These are phyloP conservation scores for Arthroderma sp. DNA, from an alignment of 2,329 filamentous ascomycete genomes.

Conservation along the genomic window DNA sequence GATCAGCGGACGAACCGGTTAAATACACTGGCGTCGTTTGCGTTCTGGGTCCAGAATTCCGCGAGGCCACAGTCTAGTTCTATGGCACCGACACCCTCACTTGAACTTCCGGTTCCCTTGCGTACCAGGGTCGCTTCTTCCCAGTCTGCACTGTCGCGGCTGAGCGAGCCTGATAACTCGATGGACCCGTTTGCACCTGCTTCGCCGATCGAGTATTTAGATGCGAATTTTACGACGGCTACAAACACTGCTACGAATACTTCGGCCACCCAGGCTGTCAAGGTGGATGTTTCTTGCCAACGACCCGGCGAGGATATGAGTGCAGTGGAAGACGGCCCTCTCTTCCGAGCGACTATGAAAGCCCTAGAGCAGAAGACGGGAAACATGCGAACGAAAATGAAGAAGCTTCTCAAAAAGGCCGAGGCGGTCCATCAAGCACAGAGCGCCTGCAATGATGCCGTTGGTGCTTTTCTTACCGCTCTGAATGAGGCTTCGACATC, in stretches of 20 bases:
- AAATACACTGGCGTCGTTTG: slow-evolving; percentile 80
- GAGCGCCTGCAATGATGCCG: slow-evolving; percentile 70
- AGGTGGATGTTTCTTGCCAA: slow-evolving; percentile 76
- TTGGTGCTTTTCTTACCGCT: slow-evolving; percentile 69
- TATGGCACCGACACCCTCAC: slow-evolving; percentile 52
- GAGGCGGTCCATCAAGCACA: slow-evolving; percentile 75
- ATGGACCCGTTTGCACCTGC: slow-evolving; percentile 9
- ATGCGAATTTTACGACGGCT: background rate
- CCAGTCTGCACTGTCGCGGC: slow-evolving; percentile 72
- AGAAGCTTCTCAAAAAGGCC: slow-evolving; percentile 88
- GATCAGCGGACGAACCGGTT: slow-evolving; percentile 83
- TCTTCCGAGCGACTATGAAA: slow-evolving; percentile 95
- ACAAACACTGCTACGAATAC: background rate
- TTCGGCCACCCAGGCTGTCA: slow-evolving; percentile 35
- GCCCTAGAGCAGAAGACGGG: slow-evolving; percentile 91
- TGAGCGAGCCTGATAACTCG: slow-evolving; percentile 53
- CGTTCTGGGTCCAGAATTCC: slow-evolving; percentile 76
- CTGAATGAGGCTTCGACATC: slow-evolving; percentile 76
- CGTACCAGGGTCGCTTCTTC: slow-evolving; percentile 73
- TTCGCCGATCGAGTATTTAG: slow-evolving; percentile 15
- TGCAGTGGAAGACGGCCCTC: slow-evolving; percentile 76
- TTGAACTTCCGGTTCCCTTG: slow-evolving; percentile 59
- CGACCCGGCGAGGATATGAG: slow-evolving; percentile 76
- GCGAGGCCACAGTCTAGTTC: slow-evolving; percentile 23
- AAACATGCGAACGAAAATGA: slow-evolving; percentile 87